phyloP scores from a whole-genome alignment of 2,329 filamentous ascomycete genomes.

The Xylaria arbuscula region DNA sequence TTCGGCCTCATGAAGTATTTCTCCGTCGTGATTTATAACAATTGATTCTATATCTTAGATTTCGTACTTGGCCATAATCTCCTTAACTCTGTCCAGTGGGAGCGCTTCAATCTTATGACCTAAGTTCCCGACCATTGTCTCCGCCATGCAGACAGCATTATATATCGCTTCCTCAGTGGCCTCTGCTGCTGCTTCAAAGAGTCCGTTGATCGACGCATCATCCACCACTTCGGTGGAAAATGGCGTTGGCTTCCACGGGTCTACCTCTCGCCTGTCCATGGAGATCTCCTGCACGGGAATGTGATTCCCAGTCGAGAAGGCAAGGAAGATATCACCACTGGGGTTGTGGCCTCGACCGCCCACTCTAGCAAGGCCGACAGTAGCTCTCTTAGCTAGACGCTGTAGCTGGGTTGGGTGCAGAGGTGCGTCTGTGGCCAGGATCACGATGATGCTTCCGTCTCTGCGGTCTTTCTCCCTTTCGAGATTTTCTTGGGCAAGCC shows the following conservation, averaged over 20 bases:
- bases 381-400: slow-evolving; percentile 69
- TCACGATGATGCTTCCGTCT: slow-evolving; percentile 70
- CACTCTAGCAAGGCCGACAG: slow-evolving; percentile 69
- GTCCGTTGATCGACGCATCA: slow-evolving; percentile 68
- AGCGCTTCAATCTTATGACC: slow-evolving; percentile 62
- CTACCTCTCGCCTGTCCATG: slow-evolving; percentile 50
- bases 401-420: slow-evolving; percentile 67
- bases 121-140: slow-evolving; percentile 66
- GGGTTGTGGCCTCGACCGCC: slow-evolving; percentile 71
- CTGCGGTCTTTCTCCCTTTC: slow-evolving; percentile 60
- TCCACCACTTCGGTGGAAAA: slow-evolving; percentile 61
- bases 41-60: slow-evolving; percentile 12
- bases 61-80: slow-evolving; percentile 57
- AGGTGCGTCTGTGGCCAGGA: slow-evolving; percentile 70
- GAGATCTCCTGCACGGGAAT: slow-evolving; percentile 58
- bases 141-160: slow-evolving; percentile 71
- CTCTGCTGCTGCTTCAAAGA: slow-evolving; percentile 72
- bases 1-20: no score
- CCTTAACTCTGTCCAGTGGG: slow-evolving; percentile 59
- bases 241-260: slow-evolving; percentile 55
- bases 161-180: slow-evolving; percentile 74
- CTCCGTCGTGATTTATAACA: no score
- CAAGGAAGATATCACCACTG: slow-evolving; percentile 75
- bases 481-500: slow-evolving; percentile 47
- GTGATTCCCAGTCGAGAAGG: slow-evolving; percentile 71